Conservation (phyloP, 192 early-diverging fungal species). For the Umbelopsis isabellina region DNA sequence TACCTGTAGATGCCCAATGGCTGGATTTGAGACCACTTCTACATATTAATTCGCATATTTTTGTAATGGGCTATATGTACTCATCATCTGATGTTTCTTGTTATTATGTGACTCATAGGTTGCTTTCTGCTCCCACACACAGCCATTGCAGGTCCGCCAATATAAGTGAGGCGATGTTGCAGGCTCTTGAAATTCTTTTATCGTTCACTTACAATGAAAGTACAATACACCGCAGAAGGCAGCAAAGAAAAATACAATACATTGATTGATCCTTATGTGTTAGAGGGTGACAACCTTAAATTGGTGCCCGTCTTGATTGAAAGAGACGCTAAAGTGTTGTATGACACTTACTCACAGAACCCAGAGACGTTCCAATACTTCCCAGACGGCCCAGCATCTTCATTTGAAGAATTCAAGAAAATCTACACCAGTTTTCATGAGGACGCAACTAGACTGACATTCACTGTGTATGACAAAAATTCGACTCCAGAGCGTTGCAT, state of each 20-base stretch:
- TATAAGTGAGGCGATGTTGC: too few relatives aligned
- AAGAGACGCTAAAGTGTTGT: neutral
- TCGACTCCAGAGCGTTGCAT: neutral
- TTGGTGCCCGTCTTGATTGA: neutral
- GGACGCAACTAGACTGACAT: neutral
- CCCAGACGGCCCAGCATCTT: neutral
- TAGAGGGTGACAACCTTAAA: constrained; percentile 1
- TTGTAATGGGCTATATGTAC: too few relatives aligned
- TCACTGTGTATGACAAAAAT: constrained; percentile 6
- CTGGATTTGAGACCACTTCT: too few relatives aligned
- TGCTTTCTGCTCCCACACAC: too few relatives aligned
- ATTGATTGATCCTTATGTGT: neutral
- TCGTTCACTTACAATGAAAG: neutral
- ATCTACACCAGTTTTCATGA: neutral
- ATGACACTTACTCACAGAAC: neutral
- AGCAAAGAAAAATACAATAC: neutral
- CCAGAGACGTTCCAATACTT: neutral
- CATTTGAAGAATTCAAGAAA: neutral
- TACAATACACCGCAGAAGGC: neutral
- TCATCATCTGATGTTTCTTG: too few relatives aligned
- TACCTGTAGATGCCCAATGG: too few relatives aligned
- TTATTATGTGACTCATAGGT: too few relatives aligned
- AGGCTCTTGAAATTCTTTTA: too few relatives aligned
- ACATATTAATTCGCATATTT: too few relatives aligned
- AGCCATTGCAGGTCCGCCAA: too few relatives aligned